Evolutionary conservation across 2,329 filamentous ascomycete species (phyloP), one percentile per base, ranked within the genome.

Genomic region (Aspergillus spinulosporus): DNA sequence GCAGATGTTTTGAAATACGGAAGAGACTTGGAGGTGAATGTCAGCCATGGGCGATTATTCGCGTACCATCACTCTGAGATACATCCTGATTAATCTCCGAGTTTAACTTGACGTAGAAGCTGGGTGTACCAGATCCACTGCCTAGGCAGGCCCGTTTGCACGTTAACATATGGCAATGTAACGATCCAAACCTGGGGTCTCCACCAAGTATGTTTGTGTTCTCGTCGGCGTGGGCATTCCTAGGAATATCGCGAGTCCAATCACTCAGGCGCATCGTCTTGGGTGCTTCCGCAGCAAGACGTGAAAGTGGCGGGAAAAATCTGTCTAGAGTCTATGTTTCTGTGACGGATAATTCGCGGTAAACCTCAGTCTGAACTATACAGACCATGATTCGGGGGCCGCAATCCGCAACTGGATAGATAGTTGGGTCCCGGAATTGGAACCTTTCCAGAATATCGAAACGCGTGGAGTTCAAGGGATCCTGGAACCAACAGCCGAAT

Each of bases 401-500:
- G 45, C 49, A 59, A 45, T 46, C 39, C 52, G 32, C 39, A 47
- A 29, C 29, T 42, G 39, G 14, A 12, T 36, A 43, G 31, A 36
- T 39, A 36, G 43, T 47, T 26, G 26, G 3, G 29, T 40, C 42
- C 12, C 42, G 51, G 44, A 47, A 44, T 21, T 47, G 26, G 36
- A 21, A 43, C 21, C 28, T 36, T 49, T 37, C 47, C 51, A 49
- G 44, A 28, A 43, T 39, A 31, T 46, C 58, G 28, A 50, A 28
- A 34, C 40, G 47, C 44, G 43, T 48, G 40, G 15, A 49, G 36
- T 44, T 50, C 54, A 50, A 43, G 49, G 46, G 40, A 56, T 56
- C 51, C 57, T 52, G 56, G 60, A 59, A 56, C 48, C 51, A 57
- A 56, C 47, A 56, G 47, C 47, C 59, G 59, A 63, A 52, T 60